Percentiles rank a stretch among this genome's conserved stretches.
phyloP scores from a whole-genome alignment of 306 rosid genomes.

The Lotus japonicus region DNA sequence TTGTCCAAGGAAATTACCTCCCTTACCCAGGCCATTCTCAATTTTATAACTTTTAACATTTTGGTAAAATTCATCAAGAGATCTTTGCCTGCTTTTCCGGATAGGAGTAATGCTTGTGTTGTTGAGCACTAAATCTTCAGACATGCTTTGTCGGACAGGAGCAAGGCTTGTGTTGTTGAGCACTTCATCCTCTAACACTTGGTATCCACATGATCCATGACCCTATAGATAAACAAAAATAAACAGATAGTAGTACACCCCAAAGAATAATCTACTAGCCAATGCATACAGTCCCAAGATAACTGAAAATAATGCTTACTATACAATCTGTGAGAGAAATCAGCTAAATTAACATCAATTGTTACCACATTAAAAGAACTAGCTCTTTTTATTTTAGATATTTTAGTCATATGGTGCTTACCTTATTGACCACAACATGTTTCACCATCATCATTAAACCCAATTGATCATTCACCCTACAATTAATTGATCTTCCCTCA shows the following conservation, averaged over 20 bases:
- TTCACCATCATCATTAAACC: too few species aligned
- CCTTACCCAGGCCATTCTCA: neutral
- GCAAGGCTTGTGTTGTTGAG: neutral
- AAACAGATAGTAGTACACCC: neutral
- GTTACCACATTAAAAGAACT: too few species aligned
- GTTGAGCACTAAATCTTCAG: neutral
- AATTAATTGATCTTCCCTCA: too few species aligned
- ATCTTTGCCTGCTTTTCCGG: neutral
- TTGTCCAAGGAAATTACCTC: neutral
- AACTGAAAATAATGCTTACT: neutral
- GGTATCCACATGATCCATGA: conserved; percentile 28
- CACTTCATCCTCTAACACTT: conserved; percentile 18
- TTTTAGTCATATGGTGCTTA: too few species aligned
- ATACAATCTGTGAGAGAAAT: too few species aligned
- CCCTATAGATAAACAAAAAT: conserved; percentile 10
- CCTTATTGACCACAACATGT: too few species aligned
- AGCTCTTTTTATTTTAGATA: too few species aligned
- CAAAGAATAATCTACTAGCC: neutral
- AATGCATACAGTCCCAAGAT: neutral
- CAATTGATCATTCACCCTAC: too few species aligned
- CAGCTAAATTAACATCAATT: too few species aligned
- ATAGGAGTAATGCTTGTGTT: neutral
- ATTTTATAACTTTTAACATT: neutral
- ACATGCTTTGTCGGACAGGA: neutral
- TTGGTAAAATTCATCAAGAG: neutral